These are phyloP conservation scores for Trichosporon inkin DNA, from an alignment of 1,284 basidiomycete species.

Conservation along the genomic window DNA sequence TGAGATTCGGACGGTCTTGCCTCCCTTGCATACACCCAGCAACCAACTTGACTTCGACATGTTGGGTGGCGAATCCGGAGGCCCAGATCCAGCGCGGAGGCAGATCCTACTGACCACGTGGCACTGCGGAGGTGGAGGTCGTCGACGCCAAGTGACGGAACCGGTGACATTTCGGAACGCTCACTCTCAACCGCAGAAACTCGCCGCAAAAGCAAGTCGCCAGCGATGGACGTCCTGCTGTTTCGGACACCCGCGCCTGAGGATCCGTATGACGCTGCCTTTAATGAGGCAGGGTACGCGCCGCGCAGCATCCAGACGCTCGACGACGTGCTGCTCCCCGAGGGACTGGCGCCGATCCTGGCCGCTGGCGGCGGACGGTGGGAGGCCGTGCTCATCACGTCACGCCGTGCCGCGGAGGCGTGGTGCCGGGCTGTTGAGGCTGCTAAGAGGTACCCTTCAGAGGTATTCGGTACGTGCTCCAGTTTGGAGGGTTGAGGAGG, in stretches of 20 bases:
- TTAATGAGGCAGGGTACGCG: slow-evolving; percentile 10
- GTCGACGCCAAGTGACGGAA: not conserved
- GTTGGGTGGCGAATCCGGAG: no score
- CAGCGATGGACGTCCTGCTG: slow-evolving; percentile 24
- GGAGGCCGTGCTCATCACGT: slow-evolving; percentile 36
- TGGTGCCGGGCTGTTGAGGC: slow-evolving; percentile 27
- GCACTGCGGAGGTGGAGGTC: not conserved
- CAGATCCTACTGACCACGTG: not conserved
- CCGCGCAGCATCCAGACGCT: slow-evolving; percentile 27
- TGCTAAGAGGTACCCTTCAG: not conserved
- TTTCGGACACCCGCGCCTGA: slow-evolving; percentile 28
- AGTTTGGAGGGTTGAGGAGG: not conserved
- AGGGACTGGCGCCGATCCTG: slow-evolving; percentile 21
- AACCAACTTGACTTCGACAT: no score
- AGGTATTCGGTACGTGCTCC: not conserved
- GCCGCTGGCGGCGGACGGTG: slow-evolving; percentile 18
- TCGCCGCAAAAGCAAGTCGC: not conserved
- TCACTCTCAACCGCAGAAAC: not conserved
- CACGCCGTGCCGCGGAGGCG: slow-evolving; percentile 34
- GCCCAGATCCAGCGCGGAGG: no score
- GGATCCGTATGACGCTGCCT: slow-evolving; percentile 26
- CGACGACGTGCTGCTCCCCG: slow-evolving; percentile 19
- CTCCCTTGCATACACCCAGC: no score
- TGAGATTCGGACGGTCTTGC: no score
- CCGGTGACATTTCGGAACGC: slow-evolving; percentile 2